Evolutionary conservation across 2,329 filamentous ascomycete genomes (phyloP), one percentile per base, ranked within the genome.

Genomic region (Colletotrichum echinochloae): DNA sequence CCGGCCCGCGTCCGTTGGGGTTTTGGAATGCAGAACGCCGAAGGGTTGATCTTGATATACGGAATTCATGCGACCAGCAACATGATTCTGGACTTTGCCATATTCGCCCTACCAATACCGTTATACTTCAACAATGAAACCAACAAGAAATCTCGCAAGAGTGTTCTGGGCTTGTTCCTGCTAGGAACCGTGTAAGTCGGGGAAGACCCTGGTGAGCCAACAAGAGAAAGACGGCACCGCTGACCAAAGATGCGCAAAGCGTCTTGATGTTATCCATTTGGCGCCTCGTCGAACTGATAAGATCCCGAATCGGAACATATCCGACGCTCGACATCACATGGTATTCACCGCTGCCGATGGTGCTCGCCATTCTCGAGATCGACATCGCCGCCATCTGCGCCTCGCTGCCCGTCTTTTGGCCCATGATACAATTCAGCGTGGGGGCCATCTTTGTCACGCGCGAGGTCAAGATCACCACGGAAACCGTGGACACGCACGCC

Each of bases 271-370:
- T 73, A 26, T 78, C 78, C 52, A 75, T 79, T 56, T 79, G 75
- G 77, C 77, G 79, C 3, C 72, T 81, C 0, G 72, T 77, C 52
- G 72, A 62, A 59, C 75, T 81, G 52, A 67, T 81, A 28, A 56
- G 73, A 18, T 74, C 75, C 44, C 73, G 77, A n/a, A 78, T 78
- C 1, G 77, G 72, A 3, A 80, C 78, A 0, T 78, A 75, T 66
- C 80, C 80, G 2, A 79, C 79, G 4, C 39, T 78, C 2, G 80
- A 81, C 72, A 77, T 78, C 8, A 80, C 78, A 1, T 81, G 79
- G 78, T 81, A 81, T 72, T 76, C 74, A 1, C 77, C 78, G 20
- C 72, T 73, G 33, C 76, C 75, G 48, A 77, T 81, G 65, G 73
- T 79, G 37, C 74, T 81, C 7, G 76, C 77, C 1, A 76, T 74